Evolutionary conservation across 2,329 filamentous ascomycete species (phyloP), one percentile per base, ranked within the genome.

Genomic region (Ceratocystis alfenasii): DNA sequence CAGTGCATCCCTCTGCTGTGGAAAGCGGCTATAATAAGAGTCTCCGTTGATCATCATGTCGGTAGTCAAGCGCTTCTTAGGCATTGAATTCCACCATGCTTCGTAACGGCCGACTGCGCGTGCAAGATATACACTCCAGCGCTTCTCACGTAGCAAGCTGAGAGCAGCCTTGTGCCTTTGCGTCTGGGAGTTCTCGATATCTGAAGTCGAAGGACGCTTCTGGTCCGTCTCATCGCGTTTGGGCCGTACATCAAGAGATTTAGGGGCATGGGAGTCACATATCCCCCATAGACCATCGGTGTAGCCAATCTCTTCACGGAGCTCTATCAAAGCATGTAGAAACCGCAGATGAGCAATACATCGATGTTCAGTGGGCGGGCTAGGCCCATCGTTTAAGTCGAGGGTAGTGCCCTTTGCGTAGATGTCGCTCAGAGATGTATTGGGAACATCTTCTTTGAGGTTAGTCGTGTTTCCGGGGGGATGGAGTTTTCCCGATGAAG

Each of bases 261-360:
- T 6, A 36, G 72, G 70, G 12, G 78, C 77, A 0, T 75, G 72
- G 1, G 73, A 72, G 69, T 87, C 82, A 71, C 76, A 77, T 62
- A 91, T 78, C 1, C 81, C 82, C 74, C 86, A 92, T 1, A 91
- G 76, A 0, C 85, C 85, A 70, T 90, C 84, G 0, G 76, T 81
- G 65, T 83, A 85, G 5, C 85, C 86, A 20, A 91, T 74, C 20
- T 83, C 80, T 67, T 89, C 84, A 68, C 86, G 87, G 65, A 93
- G 75, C 44, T 79, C 79, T 69, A 88, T 82, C 66, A 93, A 80
- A 8, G 85, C 82, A 64, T 84, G 82, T 1, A 93, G 78, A 0
- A 93, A 77, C 72, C 89, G 90, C 33, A 93, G 79, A 72, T 94
- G 89, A 0, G 83, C 86, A 25, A 89, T 80, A 69, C 87, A 89